Evolutionary conservation across 2,329 filamentous ascomycete species (phyloP), one percentile per base, ranked within the genome.

Genomic region (Eurotiales sp.): DNA sequence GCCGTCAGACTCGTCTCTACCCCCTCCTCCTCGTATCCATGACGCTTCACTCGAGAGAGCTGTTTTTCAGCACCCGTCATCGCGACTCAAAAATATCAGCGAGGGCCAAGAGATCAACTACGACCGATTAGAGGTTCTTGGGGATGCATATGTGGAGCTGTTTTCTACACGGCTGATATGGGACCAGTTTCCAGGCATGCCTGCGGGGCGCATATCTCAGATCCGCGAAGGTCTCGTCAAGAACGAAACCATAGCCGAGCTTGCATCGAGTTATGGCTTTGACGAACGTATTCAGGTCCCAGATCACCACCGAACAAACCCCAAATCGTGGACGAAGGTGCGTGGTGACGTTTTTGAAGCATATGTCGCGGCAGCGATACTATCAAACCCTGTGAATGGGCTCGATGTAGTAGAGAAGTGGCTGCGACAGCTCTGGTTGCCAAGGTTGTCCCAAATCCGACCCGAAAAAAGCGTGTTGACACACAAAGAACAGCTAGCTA

Each of bases 301-400:
- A 1, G 56, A 59, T 11, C 77, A 78, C 56, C 55, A 72, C 71
- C 21, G 62, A 56, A 42, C 69, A 61, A 46, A 78, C 62, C 51
- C 69, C 63, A 64, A 84, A 79, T 64, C 79, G 78, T 77, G 80
- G 54, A 79, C 74, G 12, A 96, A 96, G 68, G 83, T 90, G 8
- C 77, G 87, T 51, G 91, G 86, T 8, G 92, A 97, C 64, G 79
- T 96, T 15, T 95, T 96, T 61, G 92, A 97, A 67, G 87, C 92
- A 0, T 96, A 95, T 60, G 82, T 95, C 14, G 91, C 87, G 8
- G 91, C 87, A 3, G 71, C 91, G 5, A 79, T 95, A 29, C 72
- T 89, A 2, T 84, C 85, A 1, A 81, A 90, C 59, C 77, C 82
- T 0, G 68, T 72, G 3, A 65, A 81, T 42, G 90, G 91, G 1